Base-by-base conservation (phyloP, 345 rosid species). In the Combretum micranthum region DNA sequence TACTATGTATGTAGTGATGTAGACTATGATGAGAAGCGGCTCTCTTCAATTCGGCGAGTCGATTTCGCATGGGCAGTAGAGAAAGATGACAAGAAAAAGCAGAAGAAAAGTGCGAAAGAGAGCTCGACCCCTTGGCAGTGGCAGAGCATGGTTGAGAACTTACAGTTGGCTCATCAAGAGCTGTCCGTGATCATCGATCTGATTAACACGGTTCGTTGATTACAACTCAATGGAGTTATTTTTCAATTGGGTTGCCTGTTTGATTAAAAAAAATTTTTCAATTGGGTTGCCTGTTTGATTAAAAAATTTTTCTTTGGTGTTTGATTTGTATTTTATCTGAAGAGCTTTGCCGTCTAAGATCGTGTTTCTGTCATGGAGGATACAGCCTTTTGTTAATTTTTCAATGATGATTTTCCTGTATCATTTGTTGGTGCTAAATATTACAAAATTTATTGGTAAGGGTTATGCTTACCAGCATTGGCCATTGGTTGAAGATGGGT, bases 1-100 rank as follows among this genome's bases (percentile, higher is more conserved):
- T 16, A 12, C 20, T 39, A 42, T 53, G 49, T 52, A n/a, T 57
- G 44, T 55, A 89, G 95, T 55, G 90, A 88, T 52, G 77, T 87
- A 4, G 80, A 70, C 16, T 81, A 84, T 44, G 96, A 92, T 18
- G 96, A 92, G 73, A 86, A 88, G 80, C 72, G 80, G 71, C 87
- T 78, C 0, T 86, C 95, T 13, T 57, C 83, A 71, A 92, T 86
- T 37, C 80, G 93, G 64, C 67, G 84, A 42, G 74, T 92, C 45
- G 96, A 86, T 71, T 92, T 92, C 47, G 98, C 87, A 1, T 88
- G 95, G 98, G 98, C 96, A 1, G 67, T 88, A 60, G 93, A 88
- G 75, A 83, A 78, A 52, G 84, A 88, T 53, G 87, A 80, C 4
- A 85, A 80, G 62, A 72, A 79, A 80, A 80, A 76, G 76, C 66